Conservation (phyloP, 2,329 filamentous ascomycete genomes). For the Diaporthe caulivora region DNA sequence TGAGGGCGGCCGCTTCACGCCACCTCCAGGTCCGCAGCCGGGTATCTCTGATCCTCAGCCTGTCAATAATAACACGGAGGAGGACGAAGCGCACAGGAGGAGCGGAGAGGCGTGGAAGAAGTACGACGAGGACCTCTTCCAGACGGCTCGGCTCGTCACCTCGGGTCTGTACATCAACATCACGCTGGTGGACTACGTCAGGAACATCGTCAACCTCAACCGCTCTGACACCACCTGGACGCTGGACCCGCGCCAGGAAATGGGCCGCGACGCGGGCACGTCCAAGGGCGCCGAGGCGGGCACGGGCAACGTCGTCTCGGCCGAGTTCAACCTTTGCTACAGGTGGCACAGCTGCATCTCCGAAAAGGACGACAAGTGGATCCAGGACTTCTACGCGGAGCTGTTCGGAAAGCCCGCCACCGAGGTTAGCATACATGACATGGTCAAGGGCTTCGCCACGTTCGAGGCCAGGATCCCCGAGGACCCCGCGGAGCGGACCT, state of each 20-base stretch:
- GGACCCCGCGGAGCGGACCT: conserved; percentile 77
- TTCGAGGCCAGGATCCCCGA: conserved; percentile 71
- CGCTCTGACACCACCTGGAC: conserved; percentile 83
- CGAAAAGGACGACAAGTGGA: conserved; percentile 84
- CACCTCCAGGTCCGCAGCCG: conserved; percentile 58
- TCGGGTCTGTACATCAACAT: conserved; percentile 84
- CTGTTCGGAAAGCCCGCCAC: conserved; percentile 72
- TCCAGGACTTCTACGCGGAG: conserved; percentile 74
- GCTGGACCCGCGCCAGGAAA: conserved; percentile 80
- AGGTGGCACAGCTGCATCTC: conserved; percentile 87
- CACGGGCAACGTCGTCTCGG: conserved; percentile 85
- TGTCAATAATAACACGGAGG: conserved; percentile 44
- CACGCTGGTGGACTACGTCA: conserved; percentile 81
- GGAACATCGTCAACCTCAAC: conserved; percentile 75
- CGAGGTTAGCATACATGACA: conserved; percentile 67
- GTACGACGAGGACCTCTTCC: conserved; percentile 83
- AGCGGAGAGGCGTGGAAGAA: conserved; percentile 70
- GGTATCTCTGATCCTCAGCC: conserved; percentile 2
- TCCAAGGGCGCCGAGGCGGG: conserved; percentile 74
- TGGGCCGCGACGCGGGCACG: conserved; percentile 67
- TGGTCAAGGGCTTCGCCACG: conserved; percentile 72
- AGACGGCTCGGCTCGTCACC: conserved; percentile 81
- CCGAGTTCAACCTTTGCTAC: conserved; percentile 91
- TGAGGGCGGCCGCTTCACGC: conserved; percentile 81
- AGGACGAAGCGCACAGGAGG: conserved; percentile 59